A percentile compares a stretch with the other conserved stretches of the same genome.
These are phyloP conservation scores for Cladosporium austrohemisphaericum DNA, from an alignment of 2,329 filamentous ascomycete genomes.

Conservation along the genomic window DNA sequence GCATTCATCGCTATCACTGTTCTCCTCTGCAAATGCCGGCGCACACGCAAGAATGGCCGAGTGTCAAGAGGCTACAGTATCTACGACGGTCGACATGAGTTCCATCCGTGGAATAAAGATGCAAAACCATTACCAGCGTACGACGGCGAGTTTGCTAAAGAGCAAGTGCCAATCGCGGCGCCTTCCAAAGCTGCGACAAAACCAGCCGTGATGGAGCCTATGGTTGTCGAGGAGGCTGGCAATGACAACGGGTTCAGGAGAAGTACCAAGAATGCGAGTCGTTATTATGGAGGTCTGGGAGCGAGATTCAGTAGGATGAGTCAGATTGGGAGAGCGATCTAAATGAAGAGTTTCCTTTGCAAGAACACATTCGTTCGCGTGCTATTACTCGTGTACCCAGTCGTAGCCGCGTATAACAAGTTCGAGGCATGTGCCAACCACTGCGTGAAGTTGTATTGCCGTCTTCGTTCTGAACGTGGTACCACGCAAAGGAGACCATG, in stretches of 20 bases:
- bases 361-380: too few species aligned
- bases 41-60: conserved; percentile 11
- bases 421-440: too few species aligned
- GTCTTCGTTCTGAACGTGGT: too few species aligned
- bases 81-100: conserved; percentile 16
- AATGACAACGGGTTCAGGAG: not conserved
- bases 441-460: too few species aligned
- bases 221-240: conserved; percentile 8
- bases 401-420: too few species aligned
- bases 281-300: conserved; percentile 1
- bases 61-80: conserved; percentile 6
- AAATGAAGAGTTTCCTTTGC: not conserved
- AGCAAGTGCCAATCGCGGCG: not conserved
- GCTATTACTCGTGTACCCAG: too few species aligned
- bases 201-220: conserved; percentile 7
- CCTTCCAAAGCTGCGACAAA: not conserved
- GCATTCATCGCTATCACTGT: conserved; percentile 11
- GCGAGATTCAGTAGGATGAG: conserved; percentile 7
- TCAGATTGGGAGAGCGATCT: conserved; percentile 12
- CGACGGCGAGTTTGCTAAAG: not conserved
- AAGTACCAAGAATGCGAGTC: conserved; percentile 4
- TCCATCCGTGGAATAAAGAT: conserved; percentile 15
- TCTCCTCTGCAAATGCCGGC: conserved; percentile 15
- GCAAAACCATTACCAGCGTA: not conserved
- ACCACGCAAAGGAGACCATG: too few species aligned